phyloP scores from a whole-genome alignment of 192 early-diverging fungal species.

The Gamsiella multidivaricata region DNA sequence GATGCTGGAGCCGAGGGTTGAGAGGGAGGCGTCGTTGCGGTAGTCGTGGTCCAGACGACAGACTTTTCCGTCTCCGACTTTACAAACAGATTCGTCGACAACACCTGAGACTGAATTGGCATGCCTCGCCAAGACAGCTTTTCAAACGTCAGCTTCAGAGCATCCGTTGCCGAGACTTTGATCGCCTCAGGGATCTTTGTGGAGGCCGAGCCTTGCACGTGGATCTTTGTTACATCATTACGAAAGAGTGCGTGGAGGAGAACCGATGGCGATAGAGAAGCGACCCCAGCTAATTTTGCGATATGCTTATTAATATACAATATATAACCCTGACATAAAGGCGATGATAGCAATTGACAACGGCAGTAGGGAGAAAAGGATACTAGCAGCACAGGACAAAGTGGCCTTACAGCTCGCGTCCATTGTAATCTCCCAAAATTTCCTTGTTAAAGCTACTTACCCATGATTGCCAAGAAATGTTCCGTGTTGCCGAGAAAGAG shows the following conservation, averaged over 20 bases:
- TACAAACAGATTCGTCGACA: conserved; percentile 22
- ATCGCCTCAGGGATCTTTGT: conserved; percentile 19
- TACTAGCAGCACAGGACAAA: background rate
- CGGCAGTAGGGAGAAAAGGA: background rate
- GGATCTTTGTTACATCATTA: conserved; percentile 50
- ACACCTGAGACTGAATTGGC: conserved; percentile 32
- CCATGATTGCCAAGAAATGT: conserved; percentile 45
- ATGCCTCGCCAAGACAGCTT: conserved; percentile 42
- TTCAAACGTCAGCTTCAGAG: conserved; percentile 39
- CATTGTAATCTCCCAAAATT: no score
- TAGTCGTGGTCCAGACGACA: conserved; percentile 27
- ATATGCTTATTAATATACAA: background rate
- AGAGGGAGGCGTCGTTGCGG: background rate
- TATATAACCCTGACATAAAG: no score
- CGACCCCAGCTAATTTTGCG: conserved; percentile 32
- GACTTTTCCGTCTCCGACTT: conserved; percentile 33
- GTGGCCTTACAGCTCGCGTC: no score
- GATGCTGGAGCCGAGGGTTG: background rate
- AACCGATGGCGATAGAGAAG: conserved; percentile 24
- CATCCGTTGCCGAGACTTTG: conserved; percentile 27
- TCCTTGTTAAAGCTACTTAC: conserved; percentile 18
- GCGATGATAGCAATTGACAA: background rate
- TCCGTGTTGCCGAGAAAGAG: conserved; percentile 49
- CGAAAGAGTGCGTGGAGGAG: conserved; percentile 38
- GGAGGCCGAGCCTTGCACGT: conserved; percentile 40